Evolutionary conservation across 805 yeast species (phyloP), one percentile per base, ranked within the genome.

Genomic region (Maudiozyma bulderi): DNA sequence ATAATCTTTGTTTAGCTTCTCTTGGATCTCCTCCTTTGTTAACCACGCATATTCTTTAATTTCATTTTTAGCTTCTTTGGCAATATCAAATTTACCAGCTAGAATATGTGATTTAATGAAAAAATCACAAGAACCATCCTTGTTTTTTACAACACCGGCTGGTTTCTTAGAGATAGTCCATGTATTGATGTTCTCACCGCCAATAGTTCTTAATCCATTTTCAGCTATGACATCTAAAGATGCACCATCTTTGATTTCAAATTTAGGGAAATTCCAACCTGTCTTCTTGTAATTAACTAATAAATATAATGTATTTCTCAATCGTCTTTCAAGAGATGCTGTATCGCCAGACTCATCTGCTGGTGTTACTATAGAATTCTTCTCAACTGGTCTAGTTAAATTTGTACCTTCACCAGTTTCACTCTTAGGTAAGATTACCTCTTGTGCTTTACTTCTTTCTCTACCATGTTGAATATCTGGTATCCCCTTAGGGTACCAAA

Each of bases 151-250:
- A 1, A 84, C 80, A 42, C 82, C 89, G 40, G 90, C 83, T 40
- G 99, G 98, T 5, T 84, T 84, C 49, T 78, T 80, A 28, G 98
- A 88, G n/a, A 93, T 95, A 20, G 85, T 79, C 86, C 95, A 91
- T 42, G 88, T 84, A 68, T 88, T 85, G 63, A 93, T 77, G 48
- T 74, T 65, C 9, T 73, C 77, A 33, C 96, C 95, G 15, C 96
- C 96, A 20, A 85, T 58, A 26, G 66, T 57, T 62, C 80, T 75
- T 49, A 93, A 69, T 0, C 95, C 95, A 44, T 75, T 68, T 65
- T 86, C 87, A 2, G 96, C 96, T 37, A 81, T 75, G 49, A 68
- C 69, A 63, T 86, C 89, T 54, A 93, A 75, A 13, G 86, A 77
- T 43, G 72, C 68, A 30, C 69, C 71, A n/a, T 62, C 63, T 1